Percentiles rank a stretch among this genome's conserved stretches.
phyloP scores from a whole-genome alignment of 2,329 filamentous ascomycete genomes.

The Ilyonectria robusta region DNA sequence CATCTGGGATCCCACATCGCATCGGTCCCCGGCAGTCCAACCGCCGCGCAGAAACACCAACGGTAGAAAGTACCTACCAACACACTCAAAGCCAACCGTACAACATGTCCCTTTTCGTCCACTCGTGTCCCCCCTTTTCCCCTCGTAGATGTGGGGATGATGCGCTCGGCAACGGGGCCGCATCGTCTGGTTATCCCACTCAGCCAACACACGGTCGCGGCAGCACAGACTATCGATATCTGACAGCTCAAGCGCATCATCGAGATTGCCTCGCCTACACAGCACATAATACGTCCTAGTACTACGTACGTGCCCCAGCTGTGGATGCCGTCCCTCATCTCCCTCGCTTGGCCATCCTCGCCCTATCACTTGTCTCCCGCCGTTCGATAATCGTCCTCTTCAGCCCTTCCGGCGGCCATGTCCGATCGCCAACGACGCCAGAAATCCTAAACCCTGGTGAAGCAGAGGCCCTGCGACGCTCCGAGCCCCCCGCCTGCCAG shows the following conservation, averaged over 20 bases:
- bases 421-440: conserved; percentile 21
- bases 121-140: background rate
- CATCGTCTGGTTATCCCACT: background rate
- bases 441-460: conserved; percentile 17
- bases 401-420: conserved; percentile 18
- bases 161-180: background rate
- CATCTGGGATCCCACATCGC: background rate
- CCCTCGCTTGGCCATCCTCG: background rate
- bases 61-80: no score
- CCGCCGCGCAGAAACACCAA: no score
- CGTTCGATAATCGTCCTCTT: conserved; percentile 4
- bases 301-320: background rate
- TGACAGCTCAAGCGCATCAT: background rate
- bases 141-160: conserved; percentile 2
- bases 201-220: background rate
- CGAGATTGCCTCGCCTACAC: background rate
- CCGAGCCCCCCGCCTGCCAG: conserved; percentile 12
- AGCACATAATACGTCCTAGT: background rate
- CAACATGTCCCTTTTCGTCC: background rate
- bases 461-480: background rate
- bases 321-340: background rate
- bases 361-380: background rate
- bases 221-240: background rate
- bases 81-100: no score
- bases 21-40: background rate